Conservation (phyloP, 164 flowering plant species). For the Vitis labrusca region DNA sequence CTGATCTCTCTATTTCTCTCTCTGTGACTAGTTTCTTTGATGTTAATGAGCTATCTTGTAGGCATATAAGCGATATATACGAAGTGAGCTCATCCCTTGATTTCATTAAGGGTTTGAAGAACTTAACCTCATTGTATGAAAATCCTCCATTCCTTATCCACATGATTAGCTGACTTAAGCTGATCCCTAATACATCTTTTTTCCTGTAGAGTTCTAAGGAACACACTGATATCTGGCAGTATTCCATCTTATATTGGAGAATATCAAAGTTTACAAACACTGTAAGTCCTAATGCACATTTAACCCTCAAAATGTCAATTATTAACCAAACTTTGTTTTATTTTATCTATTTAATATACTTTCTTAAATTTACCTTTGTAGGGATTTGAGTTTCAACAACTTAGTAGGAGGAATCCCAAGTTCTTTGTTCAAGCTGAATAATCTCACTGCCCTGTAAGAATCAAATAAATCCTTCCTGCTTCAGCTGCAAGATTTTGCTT, state of each 20-base stretch:
- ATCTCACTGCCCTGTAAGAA: conserved; percentile 11
- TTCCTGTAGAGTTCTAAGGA: conserved; percentile 27
- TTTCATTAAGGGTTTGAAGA: conserved; percentile 35
- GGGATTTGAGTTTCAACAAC: too few relatives aligned
- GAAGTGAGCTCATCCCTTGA: conserved; percentile 29
- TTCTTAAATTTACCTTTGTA: conserved; percentile 11
- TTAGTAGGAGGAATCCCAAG: conserved; percentile 15
- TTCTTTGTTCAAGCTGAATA: conserved; percentile 16
- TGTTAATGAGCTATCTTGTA: not conserved
- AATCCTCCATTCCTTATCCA: not conserved
- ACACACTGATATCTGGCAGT: conserved; percentile 27
- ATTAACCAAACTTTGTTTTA: too few relatives aligned
- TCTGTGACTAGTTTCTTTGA: not conserved
- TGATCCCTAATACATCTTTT: not conserved
- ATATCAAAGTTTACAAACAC: conserved; percentile 14
- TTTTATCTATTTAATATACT: not conserved
- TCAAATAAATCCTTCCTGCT: not conserved
- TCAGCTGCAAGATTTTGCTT: too few relatives aligned
- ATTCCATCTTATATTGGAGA: conserved; percentile 38
- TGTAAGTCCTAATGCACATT: conserved; percentile 26
- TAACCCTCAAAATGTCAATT: too few relatives aligned
- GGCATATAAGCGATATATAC: conserved; percentile 22
- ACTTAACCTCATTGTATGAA: conserved; percentile 31
- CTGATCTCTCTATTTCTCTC: not conserved
- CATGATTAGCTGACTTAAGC: too few relatives aligned